These are phyloP conservation scores for Aspergillus sclerotiicarbonarius DNA, from an alignment of 495 filamentous ascomycete genomes.

Conservation along the genomic window DNA sequence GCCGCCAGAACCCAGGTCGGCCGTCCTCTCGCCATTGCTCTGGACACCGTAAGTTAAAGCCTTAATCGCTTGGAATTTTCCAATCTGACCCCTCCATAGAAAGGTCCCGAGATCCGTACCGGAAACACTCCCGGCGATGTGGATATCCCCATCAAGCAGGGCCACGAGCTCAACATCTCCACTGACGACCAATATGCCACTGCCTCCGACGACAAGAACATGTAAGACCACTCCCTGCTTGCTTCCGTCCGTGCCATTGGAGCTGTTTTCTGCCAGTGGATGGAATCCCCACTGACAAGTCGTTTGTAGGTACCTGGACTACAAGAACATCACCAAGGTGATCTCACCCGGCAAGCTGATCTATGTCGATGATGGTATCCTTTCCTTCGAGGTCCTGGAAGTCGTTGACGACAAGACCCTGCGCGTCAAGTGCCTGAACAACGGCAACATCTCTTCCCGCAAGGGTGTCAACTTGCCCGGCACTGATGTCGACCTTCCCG, in stretches of 20 bases:
- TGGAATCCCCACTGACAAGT: constrained; percentile 6
- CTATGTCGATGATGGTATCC: constrained; percentile 97
- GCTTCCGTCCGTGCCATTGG: neutral
- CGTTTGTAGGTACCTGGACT: constrained; percentile 83
- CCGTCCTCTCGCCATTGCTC: constrained; percentile 90
- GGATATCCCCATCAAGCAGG: constrained; percentile 83
- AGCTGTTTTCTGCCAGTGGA: constrained; percentile 4
- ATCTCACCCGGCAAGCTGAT: constrained; percentile 90
- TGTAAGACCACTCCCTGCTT: constrained; percentile 57
- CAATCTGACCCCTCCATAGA: constrained; percentile 44
- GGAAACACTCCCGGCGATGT: constrained; percentile 83
- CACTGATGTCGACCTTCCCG: constrained; percentile 96
- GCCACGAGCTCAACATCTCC: constrained; percentile 86
- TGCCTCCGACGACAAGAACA: constrained; percentile 80
- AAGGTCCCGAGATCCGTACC: constrained; percentile 97
- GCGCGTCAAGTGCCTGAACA: constrained; percentile 82
- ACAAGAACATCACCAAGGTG: constrained; percentile 99
- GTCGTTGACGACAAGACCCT: constrained; percentile 87
- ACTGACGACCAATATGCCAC: constrained; percentile 95
- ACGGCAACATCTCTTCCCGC: constrained; percentile 94
- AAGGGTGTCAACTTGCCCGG: constrained; percentile 99
- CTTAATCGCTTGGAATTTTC: neutral
- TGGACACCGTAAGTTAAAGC: constrained; percentile 69
- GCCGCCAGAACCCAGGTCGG: constrained; percentile 74
- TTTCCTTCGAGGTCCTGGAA: constrained; percentile 89